Evolutionary conservation across 1,139 yeast genomes (phyloP), one percentile per base, ranked within the genome.

Genomic region (Candida tropicalis): DNA sequence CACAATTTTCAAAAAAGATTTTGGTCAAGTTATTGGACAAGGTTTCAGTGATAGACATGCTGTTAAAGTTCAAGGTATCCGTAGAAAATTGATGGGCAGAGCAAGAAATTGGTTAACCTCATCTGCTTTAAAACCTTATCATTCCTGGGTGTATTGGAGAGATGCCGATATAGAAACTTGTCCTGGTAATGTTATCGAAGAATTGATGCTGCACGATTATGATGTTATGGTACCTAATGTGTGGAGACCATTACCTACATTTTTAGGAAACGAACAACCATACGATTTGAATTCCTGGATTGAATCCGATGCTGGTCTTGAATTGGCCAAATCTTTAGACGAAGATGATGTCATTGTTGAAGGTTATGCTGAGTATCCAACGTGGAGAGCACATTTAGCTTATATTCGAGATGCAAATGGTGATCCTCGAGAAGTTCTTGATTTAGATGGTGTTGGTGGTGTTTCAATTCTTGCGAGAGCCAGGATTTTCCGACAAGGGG

Each of bases 111-210:
- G 95, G 95, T 69, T 89, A 41, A 79, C 91, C 3, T 75, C 88
- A 1, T 77, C 81, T 35, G 90, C 96, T 1, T 68, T 89, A 49
- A 79, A 82, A 56, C 90, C 96, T 1, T 84, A 87, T 57, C 97
- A 89, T 63, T 84, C 95, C 2, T 89, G 96, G 96, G 96, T 89
- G 10, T 86, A 87, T 60, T 89, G 97, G 97, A 75, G 96, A 64
- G 97, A 89, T 62, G 96, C 82, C 2, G 97, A 89, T 60, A 84
- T 89, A 43, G 96, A 87, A 56, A 77, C 88, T 22, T 82, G 88
- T 55, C 95, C 96, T 0, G 87, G 88, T 13, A 73, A 84, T 36
- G 84, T 89, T 38, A 79, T 89, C 51, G 87, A 89, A 62, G 87
- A 82, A 58, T 70, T 89, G 63, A 88, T 88, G 90, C 75, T 77